A percentile compares a stretch with the other conserved stretches of the same genome.
phyloP scores from a whole-genome alignment of 169 alveolate genomes.

The Cryptosporidium bovis region DNA sequence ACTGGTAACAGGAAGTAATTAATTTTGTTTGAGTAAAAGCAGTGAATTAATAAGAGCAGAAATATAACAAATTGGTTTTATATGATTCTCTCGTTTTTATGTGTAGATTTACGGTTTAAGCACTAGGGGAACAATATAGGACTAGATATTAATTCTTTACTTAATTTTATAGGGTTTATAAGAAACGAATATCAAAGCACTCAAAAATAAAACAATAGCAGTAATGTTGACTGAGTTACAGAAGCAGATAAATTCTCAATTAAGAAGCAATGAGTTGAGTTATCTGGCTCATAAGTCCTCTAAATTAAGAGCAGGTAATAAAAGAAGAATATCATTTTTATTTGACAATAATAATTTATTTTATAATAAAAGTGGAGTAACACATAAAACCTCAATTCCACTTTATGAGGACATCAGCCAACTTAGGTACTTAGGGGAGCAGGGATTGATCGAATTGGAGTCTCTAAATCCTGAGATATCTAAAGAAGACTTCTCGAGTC shows the following conservation, averaged over 20 bases:
- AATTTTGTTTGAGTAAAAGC: too few species aligned
- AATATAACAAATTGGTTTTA: too few species aligned
- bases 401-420: constrained; percentile 30
- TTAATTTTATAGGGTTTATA: neutral
- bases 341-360: constrained; percentile 40
- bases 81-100: too few species aligned
- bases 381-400: constrained; percentile 24
- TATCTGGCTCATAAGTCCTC: constrained; percentile 18
- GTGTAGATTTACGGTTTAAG: too few species aligned
- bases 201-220: neutral
- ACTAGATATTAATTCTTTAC: too few species aligned
- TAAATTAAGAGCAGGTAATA: constrained; percentile 3
- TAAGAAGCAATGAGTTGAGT: constrained; percentile 43
- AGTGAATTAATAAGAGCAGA: too few species aligned
- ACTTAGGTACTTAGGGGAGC: constrained; percentile 23
- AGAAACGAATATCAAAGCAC: neutral
- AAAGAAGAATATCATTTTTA: constrained; percentile 36
- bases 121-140: too few species aligned
- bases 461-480: constrained; percentile 43
- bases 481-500: constrained; percentile 5
- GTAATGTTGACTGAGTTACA: constrained; percentile 58
- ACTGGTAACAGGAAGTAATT: too few species aligned
- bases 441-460: constrained; percentile 31
- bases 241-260: constrained; percentile 22
- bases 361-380: constrained; percentile 28